phyloP scores from a whole-genome alignment of 2,329 filamentous ascomycete genomes.

The Nemania abortiva region DNA sequence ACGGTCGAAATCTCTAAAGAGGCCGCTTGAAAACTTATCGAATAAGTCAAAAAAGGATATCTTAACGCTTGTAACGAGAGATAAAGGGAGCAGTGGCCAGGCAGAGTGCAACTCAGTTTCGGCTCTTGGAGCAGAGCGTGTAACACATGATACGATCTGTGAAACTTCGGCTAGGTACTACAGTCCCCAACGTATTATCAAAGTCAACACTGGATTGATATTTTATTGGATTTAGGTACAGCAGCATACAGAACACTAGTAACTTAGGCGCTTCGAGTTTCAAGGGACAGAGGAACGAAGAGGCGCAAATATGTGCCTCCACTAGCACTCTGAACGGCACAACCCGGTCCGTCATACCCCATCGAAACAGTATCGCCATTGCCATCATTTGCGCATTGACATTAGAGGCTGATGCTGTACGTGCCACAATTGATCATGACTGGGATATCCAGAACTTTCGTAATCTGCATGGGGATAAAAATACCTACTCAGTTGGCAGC shows the following conservation, averaged over 20 bases:
- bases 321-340: background rate
- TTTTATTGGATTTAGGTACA: background rate
- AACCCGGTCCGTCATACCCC: background rate
- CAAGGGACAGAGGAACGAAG: background rate
- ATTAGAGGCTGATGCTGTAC: slow-evolving; percentile 23
- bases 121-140: background rate
- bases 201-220: too few species aligned
- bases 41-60: background rate
- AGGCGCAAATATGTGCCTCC: background rate
- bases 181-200: background rate
- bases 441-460: slow-evolving; percentile 19
- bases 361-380: slow-evolving; percentile 12
- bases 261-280: background rate
- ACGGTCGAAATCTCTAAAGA: background rate
- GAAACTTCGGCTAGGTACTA: slow-evolving; percentile 12
- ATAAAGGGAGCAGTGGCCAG: background rate
- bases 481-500: slow-evolving; percentile 20
- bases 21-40: background rate
- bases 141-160: background rate
- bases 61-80: background rate
- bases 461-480: slow-evolving; percentile 10
- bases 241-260: background rate
- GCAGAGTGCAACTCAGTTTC: background rate
- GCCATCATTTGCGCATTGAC: slow-evolving; percentile 19
- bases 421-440: slow-evolving; percentile 11